These are phyloP conservation scores for Albizia julibrissin DNA, from an alignment of 306 rosid species.

Conservation along the genomic window DNA sequence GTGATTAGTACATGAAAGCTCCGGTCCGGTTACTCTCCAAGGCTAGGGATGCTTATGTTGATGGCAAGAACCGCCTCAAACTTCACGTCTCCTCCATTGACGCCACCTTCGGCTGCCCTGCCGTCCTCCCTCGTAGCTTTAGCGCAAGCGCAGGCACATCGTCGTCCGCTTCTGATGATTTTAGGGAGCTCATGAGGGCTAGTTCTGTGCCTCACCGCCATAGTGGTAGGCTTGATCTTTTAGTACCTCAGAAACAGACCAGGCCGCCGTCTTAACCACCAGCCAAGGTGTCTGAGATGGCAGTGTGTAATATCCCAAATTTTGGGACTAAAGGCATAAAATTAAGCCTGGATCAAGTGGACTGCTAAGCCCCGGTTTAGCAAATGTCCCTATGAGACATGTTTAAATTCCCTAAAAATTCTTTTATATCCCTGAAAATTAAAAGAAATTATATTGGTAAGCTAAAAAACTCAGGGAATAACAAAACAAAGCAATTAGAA, in stretches of 20 bases:
- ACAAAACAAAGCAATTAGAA: too few species aligned
- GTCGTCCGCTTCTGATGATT: slow-evolving; percentile 39
- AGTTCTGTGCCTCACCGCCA: slow-evolving; percentile 28
- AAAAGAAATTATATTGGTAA: too few species aligned
- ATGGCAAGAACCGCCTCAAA: slow-evolving; percentile 47
- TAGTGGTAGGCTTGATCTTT: not conserved
- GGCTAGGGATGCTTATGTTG: slow-evolving; percentile 53
- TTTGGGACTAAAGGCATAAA: too few species aligned
- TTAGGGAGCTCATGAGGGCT: slow-evolving; percentile 53
- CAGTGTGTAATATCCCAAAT: too few species aligned
- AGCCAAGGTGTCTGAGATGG: not conserved
- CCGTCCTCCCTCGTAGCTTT: slow-evolving; percentile 52
- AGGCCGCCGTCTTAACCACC: not conserved
- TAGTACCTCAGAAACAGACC: not conserved
- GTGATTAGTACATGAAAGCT: slow-evolving; percentile 43
- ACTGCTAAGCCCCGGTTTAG: too few species aligned
- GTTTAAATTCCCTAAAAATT: too few species aligned
- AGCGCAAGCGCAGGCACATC: slow-evolving; percentile 38
- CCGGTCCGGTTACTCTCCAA: slow-evolving; percentile 46
- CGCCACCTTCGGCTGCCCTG: slow-evolving; percentile 43
- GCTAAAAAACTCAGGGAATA: too few species aligned
- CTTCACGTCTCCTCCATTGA: slow-evolving; percentile 28
- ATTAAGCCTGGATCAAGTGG: too few species aligned
- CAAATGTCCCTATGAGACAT: too few species aligned
- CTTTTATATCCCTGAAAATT: too few species aligned